Conservation (phyloP, 2,329 filamentous ascomycete species). For the Raffaelea ambrosiae region DNA sequence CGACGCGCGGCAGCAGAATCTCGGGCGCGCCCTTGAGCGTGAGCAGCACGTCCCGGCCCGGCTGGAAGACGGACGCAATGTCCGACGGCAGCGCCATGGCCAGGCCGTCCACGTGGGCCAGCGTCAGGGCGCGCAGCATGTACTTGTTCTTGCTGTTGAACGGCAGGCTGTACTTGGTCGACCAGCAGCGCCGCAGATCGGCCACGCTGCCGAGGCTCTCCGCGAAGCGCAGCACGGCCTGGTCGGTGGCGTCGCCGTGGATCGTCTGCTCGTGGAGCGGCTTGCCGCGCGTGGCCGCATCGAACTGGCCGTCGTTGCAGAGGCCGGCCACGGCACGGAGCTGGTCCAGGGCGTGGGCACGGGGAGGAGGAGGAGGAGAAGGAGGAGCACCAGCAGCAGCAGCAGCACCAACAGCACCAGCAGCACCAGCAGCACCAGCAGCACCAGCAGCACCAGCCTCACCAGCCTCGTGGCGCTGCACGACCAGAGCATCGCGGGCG, state of each 20-base stretch:
- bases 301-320: constrained; percentile 70
- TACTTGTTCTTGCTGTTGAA: constrained; percentile 84
- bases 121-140: constrained; percentile 57
- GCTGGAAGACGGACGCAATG: constrained; percentile 25
- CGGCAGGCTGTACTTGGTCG: constrained; percentile 56
- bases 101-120: constrained; percentile 29
- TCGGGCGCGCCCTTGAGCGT: constrained; percentile 78
- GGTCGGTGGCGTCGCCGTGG: constrained; percentile 69
- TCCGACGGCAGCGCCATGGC: constrained; percentile 26
- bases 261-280: constrained; percentile 55
- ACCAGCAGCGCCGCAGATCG: constrained; percentile 54
- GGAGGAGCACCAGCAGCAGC: constrained; percentile 15
- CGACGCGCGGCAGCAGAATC: constrained; percentile 58
- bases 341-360: constrained; percentile 39
- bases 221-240: constrained; percentile 63
- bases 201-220: constrained; percentile 54
- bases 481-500: constrained; percentile 32
- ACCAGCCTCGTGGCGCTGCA: constrained; percentile 16
- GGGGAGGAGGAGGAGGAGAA: too few species aligned
- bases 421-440: constrained; percentile 13
- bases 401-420: constrained; percentile 8
- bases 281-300: constrained; percentile 50
- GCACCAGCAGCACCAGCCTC: constrained; percentile 11
- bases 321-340: constrained; percentile 54
- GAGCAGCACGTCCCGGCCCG: constrained; percentile 36